Conservation (phyloP, 2,329 filamentous ascomycete genomes). For the Colletotrichum magnum region DNA sequence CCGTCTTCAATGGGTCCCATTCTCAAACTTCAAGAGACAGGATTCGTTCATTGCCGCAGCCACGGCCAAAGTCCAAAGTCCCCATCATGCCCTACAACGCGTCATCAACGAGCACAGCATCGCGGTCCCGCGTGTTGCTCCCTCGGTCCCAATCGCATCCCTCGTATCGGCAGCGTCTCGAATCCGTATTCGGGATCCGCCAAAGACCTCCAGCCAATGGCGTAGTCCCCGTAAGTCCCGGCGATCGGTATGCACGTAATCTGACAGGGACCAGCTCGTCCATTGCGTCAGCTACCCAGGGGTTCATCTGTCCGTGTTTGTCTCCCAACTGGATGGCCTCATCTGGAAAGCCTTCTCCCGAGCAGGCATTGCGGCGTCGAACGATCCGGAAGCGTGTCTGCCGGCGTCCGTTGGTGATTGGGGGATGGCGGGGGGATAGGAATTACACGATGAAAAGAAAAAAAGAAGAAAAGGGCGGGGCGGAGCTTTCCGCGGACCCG, state of each 20-base stretch:
- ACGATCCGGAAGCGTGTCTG: background rate
- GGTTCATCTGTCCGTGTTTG: background rate
- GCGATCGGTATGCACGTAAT: slow-evolving; percentile 19
- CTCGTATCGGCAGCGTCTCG: background rate
- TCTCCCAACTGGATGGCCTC: background rate
- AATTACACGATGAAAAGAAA: too few species aligned
- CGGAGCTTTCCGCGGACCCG: slow-evolving; percentile 15
- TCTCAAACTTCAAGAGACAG: too few species aligned
- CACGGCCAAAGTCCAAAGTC: too few species aligned
- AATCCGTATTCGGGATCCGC: slow-evolving; percentile 18
- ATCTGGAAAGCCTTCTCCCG: background rate
- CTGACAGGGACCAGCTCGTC: slow-evolving; percentile 20
- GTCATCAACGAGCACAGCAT: too few species aligned
- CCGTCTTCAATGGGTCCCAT: too few species aligned
- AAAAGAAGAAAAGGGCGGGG: background rate
- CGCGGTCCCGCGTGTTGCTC: background rate
- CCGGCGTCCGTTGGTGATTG: background rate
- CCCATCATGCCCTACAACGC: too few species aligned
- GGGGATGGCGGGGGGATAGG: too few species aligned
- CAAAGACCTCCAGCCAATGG: background rate
- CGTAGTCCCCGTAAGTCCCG: too few species aligned
- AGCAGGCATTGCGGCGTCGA: background rate
- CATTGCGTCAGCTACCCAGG: background rate
- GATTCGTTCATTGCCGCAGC: too few species aligned
- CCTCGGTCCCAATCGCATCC: background rate